A percentile compares a stretch with the other conserved stretches of the same genome.
Conservation (phyloP, 179 eudicot genomes). For the Vitellaria paradoxa region DNA sequence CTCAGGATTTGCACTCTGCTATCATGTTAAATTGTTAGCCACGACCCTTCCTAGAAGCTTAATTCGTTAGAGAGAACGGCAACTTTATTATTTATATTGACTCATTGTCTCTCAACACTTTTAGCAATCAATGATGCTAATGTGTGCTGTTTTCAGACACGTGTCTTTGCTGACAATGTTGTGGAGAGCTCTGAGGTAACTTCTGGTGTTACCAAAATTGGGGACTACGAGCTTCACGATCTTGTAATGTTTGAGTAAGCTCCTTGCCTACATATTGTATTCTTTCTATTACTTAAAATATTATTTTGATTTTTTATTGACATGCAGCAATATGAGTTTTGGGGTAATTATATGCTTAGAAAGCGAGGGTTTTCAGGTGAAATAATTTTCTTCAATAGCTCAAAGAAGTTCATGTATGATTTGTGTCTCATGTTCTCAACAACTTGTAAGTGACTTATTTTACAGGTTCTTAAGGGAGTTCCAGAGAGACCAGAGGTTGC, state of each 20-base stretch:
- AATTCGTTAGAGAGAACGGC: too few relatives aligned
- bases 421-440: background rate
- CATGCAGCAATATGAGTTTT: constrained; percentile 73
- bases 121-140: background rate
- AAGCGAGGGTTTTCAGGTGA: constrained; percentile 97
- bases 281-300: constrained; percentile 6
- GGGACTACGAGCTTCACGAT: constrained; percentile 96
- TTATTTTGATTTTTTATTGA: background rate
- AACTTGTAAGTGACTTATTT: constrained; percentile 5
- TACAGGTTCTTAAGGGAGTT: constrained; percentile 86
- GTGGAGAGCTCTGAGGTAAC: constrained; percentile 99
- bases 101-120: too few relatives aligned
- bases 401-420: background rate
- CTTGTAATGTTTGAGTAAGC: constrained; percentile 91
- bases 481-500: constrained; percentile 92
- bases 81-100: too few relatives aligned
- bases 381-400: background rate
- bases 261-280: background rate
- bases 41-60: too few relatives aligned
- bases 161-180: constrained; percentile 96
- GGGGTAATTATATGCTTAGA: constrained; percentile 97
- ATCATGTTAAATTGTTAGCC: too few relatives aligned
- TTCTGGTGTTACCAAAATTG: constrained; percentile 83
- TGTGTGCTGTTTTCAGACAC: constrained; percentile 43
- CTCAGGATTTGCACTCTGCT: too few relatives aligned